A percentile compares a stretch with the other conserved stretches of the same genome.
phyloP scores from a whole-genome alignment of 2,329 filamentous ascomycete genomes.

The Tolypocladium inflatum region DNA sequence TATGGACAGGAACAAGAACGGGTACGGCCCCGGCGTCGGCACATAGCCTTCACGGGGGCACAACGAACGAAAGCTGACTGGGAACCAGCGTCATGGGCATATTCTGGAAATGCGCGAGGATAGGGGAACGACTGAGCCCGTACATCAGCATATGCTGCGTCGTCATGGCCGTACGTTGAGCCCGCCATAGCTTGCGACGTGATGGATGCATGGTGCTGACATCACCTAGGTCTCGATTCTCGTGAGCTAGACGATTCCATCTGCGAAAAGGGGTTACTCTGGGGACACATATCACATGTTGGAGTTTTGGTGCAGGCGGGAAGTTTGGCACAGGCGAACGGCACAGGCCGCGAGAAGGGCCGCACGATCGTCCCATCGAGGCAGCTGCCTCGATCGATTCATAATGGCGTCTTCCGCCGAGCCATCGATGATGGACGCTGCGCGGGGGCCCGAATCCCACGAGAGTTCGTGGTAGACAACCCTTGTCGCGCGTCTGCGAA shows the following conservation, averaged over 20 bases:
- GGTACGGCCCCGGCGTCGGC: conserved; percentile 40
- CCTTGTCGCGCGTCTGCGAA: neutral
- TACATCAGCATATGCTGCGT: conserved; percentile 93
- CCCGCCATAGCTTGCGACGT: neutral
- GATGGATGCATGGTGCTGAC: conserved; percentile 3
- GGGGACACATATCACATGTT: neutral
- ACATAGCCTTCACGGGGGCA: neutral
- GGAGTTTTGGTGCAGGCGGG: neutral
- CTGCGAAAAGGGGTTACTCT: neutral
- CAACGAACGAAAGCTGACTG: neutral
- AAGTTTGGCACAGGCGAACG: neutral
- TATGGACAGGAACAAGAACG: conserved; percentile 88
- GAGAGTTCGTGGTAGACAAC: too few species aligned
- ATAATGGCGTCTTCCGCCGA: neutral
- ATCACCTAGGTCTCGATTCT: conserved; percentile 22
- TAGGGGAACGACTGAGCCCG: conserved; percentile 87
- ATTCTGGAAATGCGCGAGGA: conserved; percentile 91
- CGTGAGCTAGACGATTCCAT: conserved; percentile 21
- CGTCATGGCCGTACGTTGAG: conserved; percentile 69
- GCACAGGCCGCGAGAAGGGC: neutral
- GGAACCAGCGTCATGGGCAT: conserved; percentile 60
- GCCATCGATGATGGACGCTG: neutral
- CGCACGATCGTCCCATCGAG: neutral
- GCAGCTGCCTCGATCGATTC: neutral
- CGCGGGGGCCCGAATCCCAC: neutral